Evolutionary conservation across 306 rosid genomes (phyloP), one percentile per base, ranked within the genome.

Genomic region (Cucurbita argyrosperma): DNA sequence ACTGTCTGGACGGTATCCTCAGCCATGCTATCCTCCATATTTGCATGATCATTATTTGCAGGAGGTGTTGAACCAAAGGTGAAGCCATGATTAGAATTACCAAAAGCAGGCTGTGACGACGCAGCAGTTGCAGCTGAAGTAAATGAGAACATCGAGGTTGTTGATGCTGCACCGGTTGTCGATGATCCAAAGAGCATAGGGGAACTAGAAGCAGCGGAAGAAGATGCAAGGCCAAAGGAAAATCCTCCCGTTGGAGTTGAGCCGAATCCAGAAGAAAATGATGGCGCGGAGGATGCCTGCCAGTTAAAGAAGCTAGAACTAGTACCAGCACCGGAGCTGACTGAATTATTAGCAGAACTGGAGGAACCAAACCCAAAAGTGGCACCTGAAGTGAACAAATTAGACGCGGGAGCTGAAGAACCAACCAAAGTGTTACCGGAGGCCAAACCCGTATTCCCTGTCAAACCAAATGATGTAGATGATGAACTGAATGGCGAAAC

Each of bases 11-110:
- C 65, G 15, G 83, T 86, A 80, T 90, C 99, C 80, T 94, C 99
- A 1, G 97, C 95, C 97, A 94, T 91, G 82, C 92, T 88, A 79
- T 94, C 97, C 80, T 85, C 97, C 96, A 89, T 87, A 66, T 72
- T 84, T 87, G 77, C 85, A 81, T 94, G 97, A 68, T 84, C 87
- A 79, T 80, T 89, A 85, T 83, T 89, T 67, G 78, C 84, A 0
- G 78, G 14, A 37, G 90, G 52, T 39, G 85, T 66, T 55, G 94
- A 77, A 83, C 81, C 73, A 55, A 87, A 83, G 21, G 76, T 0
- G 12, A 83, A 88, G 40, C n/a, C 72, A 38, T 85, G 52, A 73
- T 60, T 86, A 13, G 87, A 58, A 63, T 50, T 88, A 55, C 84
- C 89, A 78, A 94, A 88, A 26, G 81, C 82, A 63, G 96, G 83